Percentiles rank a stretch among this genome's conserved stretches.
Conservation (phyloP, 2,329 filamentous ascomycete species). For the Aspergillus cejpii region DNA sequence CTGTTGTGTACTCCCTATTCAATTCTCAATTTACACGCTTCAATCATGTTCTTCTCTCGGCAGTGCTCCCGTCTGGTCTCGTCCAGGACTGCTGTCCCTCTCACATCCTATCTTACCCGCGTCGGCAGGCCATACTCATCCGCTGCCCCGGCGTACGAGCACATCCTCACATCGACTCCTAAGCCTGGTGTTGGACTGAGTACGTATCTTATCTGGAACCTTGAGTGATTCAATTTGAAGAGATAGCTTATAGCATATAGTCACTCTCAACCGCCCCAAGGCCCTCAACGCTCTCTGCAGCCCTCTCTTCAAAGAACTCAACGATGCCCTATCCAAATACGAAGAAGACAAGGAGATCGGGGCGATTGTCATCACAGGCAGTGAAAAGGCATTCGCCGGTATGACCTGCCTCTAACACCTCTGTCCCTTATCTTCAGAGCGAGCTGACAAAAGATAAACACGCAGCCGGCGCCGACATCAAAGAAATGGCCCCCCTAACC, state of each 20-base stretch:
- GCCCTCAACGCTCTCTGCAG: conserved; percentile 90
- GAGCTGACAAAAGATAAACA: conserved; percentile 1
- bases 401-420: conserved; percentile 7
- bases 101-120: conserved; percentile 33
- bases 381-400: conserved; percentile 76
- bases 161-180: conserved; percentile 73
- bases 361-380: conserved; percentile 81
- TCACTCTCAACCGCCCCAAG: conserved; percentile 89
- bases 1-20: too few relatives aligned
- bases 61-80: conserved; percentile 56
- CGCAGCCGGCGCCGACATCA: conserved; percentile 90
- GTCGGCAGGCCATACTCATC: conserved; percentile 37
- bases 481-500: conserved; percentile 91
- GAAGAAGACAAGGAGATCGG: conserved; percentile 63
- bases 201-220: conserved; percentile 39
- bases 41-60: conserved; percentile 37
- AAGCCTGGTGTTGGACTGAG: conserved; percentile 86
- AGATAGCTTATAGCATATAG: conserved; percentile 41
- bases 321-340: conserved; percentile 65
- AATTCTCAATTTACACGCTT: too few relatives aligned
- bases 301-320: conserved; percentile 84
- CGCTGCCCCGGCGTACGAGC: conserved; percentile 58
- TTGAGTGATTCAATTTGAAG: neutral
- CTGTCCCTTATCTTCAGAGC: neutral
- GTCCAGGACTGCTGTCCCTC: conserved; percentile 44